Base-by-base conservation (phyloP, 2,329 filamentous ascomycete genomes). In the Chrysoporthe austroafricana region DNA sequence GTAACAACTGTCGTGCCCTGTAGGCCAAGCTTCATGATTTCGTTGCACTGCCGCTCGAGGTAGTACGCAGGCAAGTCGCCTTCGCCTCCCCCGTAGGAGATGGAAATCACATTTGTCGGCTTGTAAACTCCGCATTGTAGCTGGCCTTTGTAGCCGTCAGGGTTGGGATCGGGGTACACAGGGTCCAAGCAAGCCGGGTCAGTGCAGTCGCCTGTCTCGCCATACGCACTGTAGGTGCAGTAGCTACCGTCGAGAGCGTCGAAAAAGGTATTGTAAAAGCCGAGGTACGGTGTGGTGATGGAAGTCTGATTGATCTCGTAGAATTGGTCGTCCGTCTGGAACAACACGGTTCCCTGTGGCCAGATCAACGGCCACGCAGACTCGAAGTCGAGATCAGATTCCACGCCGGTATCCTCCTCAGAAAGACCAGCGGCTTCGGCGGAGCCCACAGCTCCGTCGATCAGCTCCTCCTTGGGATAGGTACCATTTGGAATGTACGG, bases 1-100 rank as follows among this genome's bases (percentile, higher is more conserved):
- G 81, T 75, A 2, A 83, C 73, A 18, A 82, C 72, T 0, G 79
- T 79, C 26, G 79, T 76, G 66, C 81, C 81, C 59, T 78, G 78
- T 14, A 82, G 74, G 14, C 79, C 82, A 11, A 85, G 76, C 71
- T 85, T 84, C 72, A 84, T 75, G 71, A 82, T 83, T 61, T 81
- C 77, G 56, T 77, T 74, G 71, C 80, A 82, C 67, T 79, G 77
- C 43, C 78, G 75, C 70, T 82, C 74, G 62, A 83, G 81, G 73
- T 87, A 87, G 65, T 74, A 75, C 4, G 78, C 72, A 0, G 84
- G 83, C 8, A 85, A 75, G 4, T 82, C 80, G 18, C 74, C 74
- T 71, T 87, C 84, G 36, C 81, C 77, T 48, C 80, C 79, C 32
- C 83, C 84, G 68, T 85, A 85, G 0, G 83, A 85, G 60, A 85